Conservation (phyloP, 164 flowering plant species). For the Chloranthus sessilifolius region DNA sequence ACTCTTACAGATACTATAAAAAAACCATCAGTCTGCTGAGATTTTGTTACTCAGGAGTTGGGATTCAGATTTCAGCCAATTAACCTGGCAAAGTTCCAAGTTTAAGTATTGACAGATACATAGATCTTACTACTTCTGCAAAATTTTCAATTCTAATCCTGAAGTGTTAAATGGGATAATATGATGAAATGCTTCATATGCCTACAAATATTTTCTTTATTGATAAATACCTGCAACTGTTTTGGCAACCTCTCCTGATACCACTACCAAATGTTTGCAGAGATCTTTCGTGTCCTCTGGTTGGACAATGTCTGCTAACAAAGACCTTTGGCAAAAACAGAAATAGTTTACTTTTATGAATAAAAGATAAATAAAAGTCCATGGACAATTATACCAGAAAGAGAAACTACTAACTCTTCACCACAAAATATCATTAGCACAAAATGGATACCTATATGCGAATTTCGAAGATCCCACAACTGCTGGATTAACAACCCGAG, state of each 20-base stretch:
- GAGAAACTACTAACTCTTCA: background rate
- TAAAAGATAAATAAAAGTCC: no score
- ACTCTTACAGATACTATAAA: no score
- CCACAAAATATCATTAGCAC: background rate
- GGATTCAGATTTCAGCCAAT: no score
- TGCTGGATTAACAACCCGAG: conserved; percentile 36
- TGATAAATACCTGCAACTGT: conserved; percentile 50
- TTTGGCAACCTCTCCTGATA: conserved; percentile 63
- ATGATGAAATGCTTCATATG: conserved; percentile 1
- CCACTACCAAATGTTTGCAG: conserved; percentile 75
- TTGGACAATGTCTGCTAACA: conserved; percentile 78
- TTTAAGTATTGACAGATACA: no score
- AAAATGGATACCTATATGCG: conserved; percentile 65
- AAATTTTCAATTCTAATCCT: no score
- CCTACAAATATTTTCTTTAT: background rate
- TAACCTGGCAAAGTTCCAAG: no score
- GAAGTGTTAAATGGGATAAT: no score
- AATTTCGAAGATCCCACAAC: conserved; percentile 61
- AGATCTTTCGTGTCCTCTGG: conserved; percentile 78
- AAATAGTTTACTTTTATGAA: background rate
- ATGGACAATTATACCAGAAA: no score
- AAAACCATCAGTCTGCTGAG: no score
- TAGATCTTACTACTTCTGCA: no score
- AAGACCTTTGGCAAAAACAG: conserved; percentile 47
- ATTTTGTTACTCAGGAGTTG: no score